Evolutionary conservation across 257 asterid genomes (phyloP), one percentile per base, ranked within the genome.

Genomic region (Solanum sejunctum): DNA sequence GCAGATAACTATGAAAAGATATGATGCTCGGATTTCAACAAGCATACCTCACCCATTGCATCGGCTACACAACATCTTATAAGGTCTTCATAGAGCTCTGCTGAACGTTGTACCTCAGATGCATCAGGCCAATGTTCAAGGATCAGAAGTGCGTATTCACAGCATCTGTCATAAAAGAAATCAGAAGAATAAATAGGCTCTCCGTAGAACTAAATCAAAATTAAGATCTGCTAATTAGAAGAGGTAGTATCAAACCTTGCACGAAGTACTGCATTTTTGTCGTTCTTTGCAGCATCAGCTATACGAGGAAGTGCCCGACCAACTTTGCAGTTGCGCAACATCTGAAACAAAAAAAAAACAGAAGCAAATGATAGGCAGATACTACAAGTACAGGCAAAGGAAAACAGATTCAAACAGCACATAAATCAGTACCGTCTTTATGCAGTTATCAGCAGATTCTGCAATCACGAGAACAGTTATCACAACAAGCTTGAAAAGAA

Each of bases 81-180:
- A 73, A 97, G 97, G 84, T 97, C 99, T 89, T 95, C 99, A 84
- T 95, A 97, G 45, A 94, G 93, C 84, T 97, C 98, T 81, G 96
- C 96, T 0, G 99, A 92, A 8, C 98, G 98, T 81, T 97, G 98
- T 88, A 95, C 93, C 91, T 97, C 99, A 84, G 98, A 95, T 81
- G 98, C 98, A 92, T 97, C 99, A 54, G 99, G 98, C 99, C 99
- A 97, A 88, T 93, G 91, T 87, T 97, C 99, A 72, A 97, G 95
- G 86, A 97, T 87, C 87, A 97, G 87, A 90, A 95, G 98, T 60
- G 99, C 98, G 89, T 97, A 97, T 63, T 97, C 99, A 70, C 98
- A 94, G 88, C 99, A 97, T 91, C 99, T 97, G 90, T 70, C 82
- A 52, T 78, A 6, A 10, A 51, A 26, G 32, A 28, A 78, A 26